Percentiles rank a stretch among this genome's conserved stretches.
Conservation (phyloP, 768 basidiomycete genomes). For the Tricholoma bakamatsutake region DNA sequence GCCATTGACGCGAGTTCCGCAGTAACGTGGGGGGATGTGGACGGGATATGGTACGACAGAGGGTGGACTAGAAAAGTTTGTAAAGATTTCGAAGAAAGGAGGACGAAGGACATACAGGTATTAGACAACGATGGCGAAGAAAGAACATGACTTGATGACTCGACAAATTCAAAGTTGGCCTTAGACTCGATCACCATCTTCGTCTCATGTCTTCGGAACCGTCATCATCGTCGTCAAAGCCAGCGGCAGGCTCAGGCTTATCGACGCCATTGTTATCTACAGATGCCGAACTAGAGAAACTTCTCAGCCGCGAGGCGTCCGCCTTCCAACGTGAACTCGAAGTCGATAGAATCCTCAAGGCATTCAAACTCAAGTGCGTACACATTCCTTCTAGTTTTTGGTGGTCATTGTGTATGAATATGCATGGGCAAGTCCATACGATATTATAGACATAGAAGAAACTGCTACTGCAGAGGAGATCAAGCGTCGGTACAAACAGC, state of each 20-base stretch:
- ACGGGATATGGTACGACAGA: neutral
- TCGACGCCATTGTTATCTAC: slow-evolving; percentile 14
- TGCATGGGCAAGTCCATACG: slow-evolving; percentile 70
- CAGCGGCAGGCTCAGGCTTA: neutral
- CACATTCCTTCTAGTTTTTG: neutral
- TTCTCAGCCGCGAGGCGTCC: slow-evolving; percentile 74
- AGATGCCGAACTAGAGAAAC: slow-evolving; percentile 68
- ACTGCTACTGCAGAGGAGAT: slow-evolving; percentile 72
- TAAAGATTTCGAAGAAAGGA: neutral
- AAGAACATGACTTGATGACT: slow-evolving; percentile 4
- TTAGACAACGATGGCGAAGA: slow-evolving; percentile 5
- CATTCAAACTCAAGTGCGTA: slow-evolving; percentile 93
- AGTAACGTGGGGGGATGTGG: neutral
- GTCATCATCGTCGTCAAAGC: slow-evolving; percentile 20
- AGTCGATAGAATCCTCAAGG: slow-evolving; percentile 85
- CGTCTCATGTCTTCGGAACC: slow-evolving; percentile 12
- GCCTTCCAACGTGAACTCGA: slow-evolving; percentile 85
- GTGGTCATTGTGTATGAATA: slow-evolving; percentile 5
- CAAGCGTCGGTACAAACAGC: slow-evolving; percentile 82
- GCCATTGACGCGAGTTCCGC: slow-evolving; percentile 1
- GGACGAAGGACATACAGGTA: slow-evolving; percentile 1
- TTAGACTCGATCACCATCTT: neutral
- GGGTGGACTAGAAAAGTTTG: slow-evolving; percentile 11
- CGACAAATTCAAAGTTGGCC: neutral
- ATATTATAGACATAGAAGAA: slow-evolving; percentile 79